Evolutionary conservation across 2,329 filamentous ascomycete genomes (phyloP), one percentile per base, ranked within the genome.

Genomic region (Epichloe sp.): DNA sequence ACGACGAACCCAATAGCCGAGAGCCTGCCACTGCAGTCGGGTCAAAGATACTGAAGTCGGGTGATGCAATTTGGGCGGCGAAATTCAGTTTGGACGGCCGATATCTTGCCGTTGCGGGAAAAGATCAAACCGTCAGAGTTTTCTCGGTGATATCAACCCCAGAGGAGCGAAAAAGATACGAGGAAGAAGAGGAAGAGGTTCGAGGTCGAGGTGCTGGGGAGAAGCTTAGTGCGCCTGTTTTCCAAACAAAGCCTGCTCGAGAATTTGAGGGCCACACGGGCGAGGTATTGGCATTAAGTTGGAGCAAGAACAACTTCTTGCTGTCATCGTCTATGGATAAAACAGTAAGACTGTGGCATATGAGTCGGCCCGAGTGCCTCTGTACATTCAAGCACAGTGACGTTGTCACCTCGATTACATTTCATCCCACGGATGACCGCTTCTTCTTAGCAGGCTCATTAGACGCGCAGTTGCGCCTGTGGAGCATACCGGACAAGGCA

Each of bases 301-400:
- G 93, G 93, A 97, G 91, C 71, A 98, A 97, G 75, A 98, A 98
- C 68, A 95, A 95, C 65, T 98, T 98, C 59, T 68, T 98, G 31
- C 74, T 98, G 15, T 96, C 91, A 3, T 94, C 90, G 0, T 95
- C 90, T 0, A 96, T 97, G 89, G 93, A 98, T 65, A 96, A 96
- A 71, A 95, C 90, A 0, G 93, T 98, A 12, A 80, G 88, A 14
- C 68, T 98, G 46, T 98, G 93, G 91, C 93, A 98, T 67, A 76
- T 93, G 55, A 91, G 80, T 62, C 78, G 91, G 49, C 68, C 77
- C 3, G 90, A 97, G 61, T 96, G 89, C 60, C 74, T 98, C 0
- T 95, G 89, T 66, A 89, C 86, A 2, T 98, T 97, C 70, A 88
- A 90, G 60, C 93, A 97, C 67, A 88, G 83, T 59, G 93, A 98